Evolutionary conservation across 1,284 basidiomycete species (phyloP).

Genomic region (Singerocomus inundabilis): DNA sequence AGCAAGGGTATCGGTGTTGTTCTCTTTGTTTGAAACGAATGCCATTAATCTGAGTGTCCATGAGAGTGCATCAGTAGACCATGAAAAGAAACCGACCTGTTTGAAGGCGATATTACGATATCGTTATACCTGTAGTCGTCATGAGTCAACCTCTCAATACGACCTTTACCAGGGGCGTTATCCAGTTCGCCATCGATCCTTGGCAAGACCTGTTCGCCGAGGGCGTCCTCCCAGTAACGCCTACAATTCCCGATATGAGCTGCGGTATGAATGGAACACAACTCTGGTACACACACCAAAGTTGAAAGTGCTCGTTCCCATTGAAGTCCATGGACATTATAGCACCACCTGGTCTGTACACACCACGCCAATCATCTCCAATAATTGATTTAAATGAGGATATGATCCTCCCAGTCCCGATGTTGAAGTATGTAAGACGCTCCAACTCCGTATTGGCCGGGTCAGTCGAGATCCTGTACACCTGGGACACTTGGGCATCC

Average conservation of each 20-base stretch:
- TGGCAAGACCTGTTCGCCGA: slow-evolving; percentile 25
- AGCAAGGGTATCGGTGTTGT: slow-evolving; percentile 34
- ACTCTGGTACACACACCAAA: slow-evolving; percentile 29
- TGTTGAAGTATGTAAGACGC: slow-evolving; percentile 37
- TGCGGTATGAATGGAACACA: neutral
- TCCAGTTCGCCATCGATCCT: slow-evolving; percentile 36
- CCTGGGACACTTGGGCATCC: slow-evolving; percentile 36
- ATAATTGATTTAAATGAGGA: slow-evolving; percentile 26
- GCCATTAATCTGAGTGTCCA: slow-evolving; percentile 29
- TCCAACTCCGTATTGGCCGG: slow-evolving; percentile 27
- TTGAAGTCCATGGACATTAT: slow-evolving; percentile 40
- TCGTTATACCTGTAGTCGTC: slow-evolving; percentile 33
- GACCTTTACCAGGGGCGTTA: slow-evolving; percentile 36
- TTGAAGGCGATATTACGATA: slow-evolving; percentile 31
- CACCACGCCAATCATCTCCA: slow-evolving; percentile 40
- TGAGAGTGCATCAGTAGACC: slow-evolving; percentile 3
- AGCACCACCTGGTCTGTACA: slow-evolving; percentile 35
- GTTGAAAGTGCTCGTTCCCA: slow-evolving; percentile 41
- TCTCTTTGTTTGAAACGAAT: slow-evolving; percentile 40
- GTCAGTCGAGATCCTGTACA: slow-evolving; percentile 34
- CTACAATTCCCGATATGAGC: slow-evolving; percentile 19
- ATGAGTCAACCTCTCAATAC: slow-evolving; percentile 39
- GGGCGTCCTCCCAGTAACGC: slow-evolving; percentile 41
- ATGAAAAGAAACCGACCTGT: slow-evolving; percentile 27
- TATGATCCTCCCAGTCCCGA: slow-evolving; percentile 37